Evolutionary conservation across 148 eudicot species (phyloP).

Genomic region (Selenicereus undatus): DNA sequence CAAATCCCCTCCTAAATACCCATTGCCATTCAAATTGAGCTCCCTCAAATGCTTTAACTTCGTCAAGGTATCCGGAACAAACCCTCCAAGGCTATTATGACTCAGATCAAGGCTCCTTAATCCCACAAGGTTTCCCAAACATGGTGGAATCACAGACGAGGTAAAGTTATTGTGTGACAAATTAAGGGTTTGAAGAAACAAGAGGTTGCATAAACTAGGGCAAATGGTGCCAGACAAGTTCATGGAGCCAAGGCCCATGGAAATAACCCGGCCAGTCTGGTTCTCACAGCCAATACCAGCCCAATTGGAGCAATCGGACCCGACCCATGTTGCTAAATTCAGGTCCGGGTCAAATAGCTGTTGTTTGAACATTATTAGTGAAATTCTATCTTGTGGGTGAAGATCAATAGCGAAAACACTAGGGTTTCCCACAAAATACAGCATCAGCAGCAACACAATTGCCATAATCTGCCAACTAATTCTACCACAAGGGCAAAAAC

Average conservation of each 20-base stretch:
- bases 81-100: conserved; percentile 52
- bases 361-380: conserved; percentile 58
- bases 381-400: conserved; percentile 50
- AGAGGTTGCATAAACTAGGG: conserved; percentile 57
- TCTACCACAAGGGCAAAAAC: conserved; percentile 17
- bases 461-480: conserved; percentile 24
- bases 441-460: conserved; percentile 15
- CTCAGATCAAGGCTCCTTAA: conserved; percentile 53
- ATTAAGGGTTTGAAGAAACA: conserved; percentile 53
- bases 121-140: conserved; percentile 49
- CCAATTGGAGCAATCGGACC: conserved; percentile 52
- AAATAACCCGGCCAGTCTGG: conserved; percentile 51
- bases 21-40: conserved; percentile 46
- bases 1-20: conserved; percentile 43
- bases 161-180: conserved; percentile 57
- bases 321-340: conserved; percentile 55
- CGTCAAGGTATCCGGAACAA: conserved; percentile 42
- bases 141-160: conserved; percentile 42
- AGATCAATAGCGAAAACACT: conserved; percentile 37
- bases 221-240: conserved; percentile 60
- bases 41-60: conserved; percentile 38
- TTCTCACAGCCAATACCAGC: conserved; percentile 45
- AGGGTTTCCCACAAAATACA: conserved; percentile 30
- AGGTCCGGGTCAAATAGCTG: conserved; percentile 47
- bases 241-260: conserved; percentile 54